Conservation (phyloP, 768 basidiomycete genomes). For the Cytidiella melzeri region DNA sequence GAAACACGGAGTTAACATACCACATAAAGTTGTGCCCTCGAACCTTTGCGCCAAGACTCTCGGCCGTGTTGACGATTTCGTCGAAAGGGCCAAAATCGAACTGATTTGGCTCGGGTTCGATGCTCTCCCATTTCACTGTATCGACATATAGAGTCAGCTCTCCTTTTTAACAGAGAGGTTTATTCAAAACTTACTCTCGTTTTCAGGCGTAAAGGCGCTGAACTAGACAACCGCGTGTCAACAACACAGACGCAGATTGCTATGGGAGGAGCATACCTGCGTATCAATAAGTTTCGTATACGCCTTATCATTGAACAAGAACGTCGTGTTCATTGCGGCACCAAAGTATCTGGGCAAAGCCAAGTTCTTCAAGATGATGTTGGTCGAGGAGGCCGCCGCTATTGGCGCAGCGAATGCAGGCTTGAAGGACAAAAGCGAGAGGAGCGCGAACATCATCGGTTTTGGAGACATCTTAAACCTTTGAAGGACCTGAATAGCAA, state of each 20-base stretch:
- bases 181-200: conserved; percentile 9
- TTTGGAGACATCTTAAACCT: background rate
- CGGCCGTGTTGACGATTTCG: conserved; percentile 10
- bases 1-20: background rate
- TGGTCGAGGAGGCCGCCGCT: background rate
- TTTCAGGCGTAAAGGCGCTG: conserved; percentile 12
- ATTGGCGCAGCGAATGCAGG: background rate
- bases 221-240: conserved; percentile 1
- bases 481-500: background rate
- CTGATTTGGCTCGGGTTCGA: conserved; percentile 8
- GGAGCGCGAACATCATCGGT: background rate
- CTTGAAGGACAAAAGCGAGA: background rate
- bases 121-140: conserved; percentile 13
- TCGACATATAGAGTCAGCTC: background rate
- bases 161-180: background rate
- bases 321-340: conserved; percentile 11
- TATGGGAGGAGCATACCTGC: conserved; percentile 2
- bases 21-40: conserved; percentile 13
- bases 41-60: conserved; percentile 9
- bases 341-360: conserved; percentile 11
- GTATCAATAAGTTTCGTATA: conserved; percentile 8
- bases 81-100: conserved; percentile 9
- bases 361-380: conserved; percentile 9
- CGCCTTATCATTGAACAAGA: conserved; percentile 8
- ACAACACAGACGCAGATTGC: too few species aligned